Base-by-base conservation (phyloP, 2,329 filamentous ascomycete genomes). In the Cyphellophora attinorum region DNA sequence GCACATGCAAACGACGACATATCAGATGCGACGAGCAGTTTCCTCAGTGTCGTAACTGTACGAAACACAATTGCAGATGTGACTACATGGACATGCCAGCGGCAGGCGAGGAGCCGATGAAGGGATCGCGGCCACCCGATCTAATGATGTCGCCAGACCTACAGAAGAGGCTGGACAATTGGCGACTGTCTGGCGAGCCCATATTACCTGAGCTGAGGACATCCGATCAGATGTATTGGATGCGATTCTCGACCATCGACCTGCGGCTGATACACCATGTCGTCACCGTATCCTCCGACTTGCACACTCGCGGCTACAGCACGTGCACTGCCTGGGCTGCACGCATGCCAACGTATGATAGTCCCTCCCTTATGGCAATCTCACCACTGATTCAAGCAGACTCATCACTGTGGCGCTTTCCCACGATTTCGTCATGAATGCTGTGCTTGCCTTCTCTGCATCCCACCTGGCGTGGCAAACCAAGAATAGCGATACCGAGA, bases 1-100 rank as follows among this genome's bases (percentile, higher is more conserved):
- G 93, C 54, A 94, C 86, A 43, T 98, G 91, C 74, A 98, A 98
- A 65, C 81, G 83, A 58, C 79, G 91, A 57, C 91, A 98, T 62
- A 98, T 98, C 57, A 77, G 91, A 52, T 98, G 91, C 64, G 91
- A 98, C 56, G 91, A 98, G 61, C 94, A 78, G 49, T 95, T 94
- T 54, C 91, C 91, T 33, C 91, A 98, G 74, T 98, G 88, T 67
- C 85, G 85, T 54, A 98, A 98, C 63, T 98, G 91, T 64, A 95
- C 89, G 42, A 98, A 96, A 65, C 91, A 98, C 65, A 94, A 95
- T 66, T 91, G 93, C 52, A 83, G 88, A 53, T 98, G 91, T 63
- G 91, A 94, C 51, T 98, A 96, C 67, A 93, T 94, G 71, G 88
- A 96, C 56, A 78, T 79, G 54, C 75, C 82, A 31, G 69, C 75